Percentiles rank a stretch among this genome's conserved stretches.
These are phyloP conservation scores for Stenocarpella maydis DNA, from an alignment of 2,329 filamentous ascomycete species.

Conservation along the genomic window DNA sequence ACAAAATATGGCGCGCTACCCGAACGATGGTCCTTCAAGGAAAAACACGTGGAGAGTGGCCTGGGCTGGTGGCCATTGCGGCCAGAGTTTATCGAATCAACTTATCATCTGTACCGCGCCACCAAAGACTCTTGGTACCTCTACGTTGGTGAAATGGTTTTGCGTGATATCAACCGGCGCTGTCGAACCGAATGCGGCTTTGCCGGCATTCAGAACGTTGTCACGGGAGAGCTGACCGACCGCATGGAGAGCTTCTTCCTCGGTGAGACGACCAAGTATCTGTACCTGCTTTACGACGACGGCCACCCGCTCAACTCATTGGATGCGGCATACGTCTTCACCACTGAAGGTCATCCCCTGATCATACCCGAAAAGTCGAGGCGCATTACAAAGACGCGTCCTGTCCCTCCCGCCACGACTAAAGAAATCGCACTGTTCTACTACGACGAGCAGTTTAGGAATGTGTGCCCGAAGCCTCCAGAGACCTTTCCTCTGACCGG, in stretches of 20 bases:
- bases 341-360: conserved; percentile 93
- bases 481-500: conserved; percentile 70
- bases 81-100: conserved; percentile 96
- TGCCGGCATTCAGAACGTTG: conserved; percentile 86
- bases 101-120: conserved; percentile 93
- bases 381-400: conserved; percentile 39
- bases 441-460: conserved; percentile 57
- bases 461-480: conserved; percentile 73
- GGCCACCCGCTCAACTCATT: conserved; percentile 87
- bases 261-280: conserved; percentile 94
- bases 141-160: conserved; percentile 93
- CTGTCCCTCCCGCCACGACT: conserved; percentile 32
- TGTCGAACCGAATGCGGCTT: conserved; percentile 94
- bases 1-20: conserved; percentile 92
- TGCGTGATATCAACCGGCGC: conserved; percentile 84
- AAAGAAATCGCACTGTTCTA: conserved; percentile 42
- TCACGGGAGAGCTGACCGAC: conserved; percentile 85
- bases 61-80: conserved; percentile 95
- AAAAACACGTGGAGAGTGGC: conserved; percentile 83
- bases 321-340: conserved; percentile 91
- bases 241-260: conserved; percentile 99
- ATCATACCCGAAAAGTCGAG: conserved; percentile 71
- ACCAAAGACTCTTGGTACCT: conserved; percentile 97
- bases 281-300: conserved; percentile 89
- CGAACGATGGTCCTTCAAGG: conserved; percentile 90